These are phyloP conservation scores for Lactifluus subvellereus DNA, from an alignment of 768 basidiomycete species.

Conservation along the genomic window DNA sequence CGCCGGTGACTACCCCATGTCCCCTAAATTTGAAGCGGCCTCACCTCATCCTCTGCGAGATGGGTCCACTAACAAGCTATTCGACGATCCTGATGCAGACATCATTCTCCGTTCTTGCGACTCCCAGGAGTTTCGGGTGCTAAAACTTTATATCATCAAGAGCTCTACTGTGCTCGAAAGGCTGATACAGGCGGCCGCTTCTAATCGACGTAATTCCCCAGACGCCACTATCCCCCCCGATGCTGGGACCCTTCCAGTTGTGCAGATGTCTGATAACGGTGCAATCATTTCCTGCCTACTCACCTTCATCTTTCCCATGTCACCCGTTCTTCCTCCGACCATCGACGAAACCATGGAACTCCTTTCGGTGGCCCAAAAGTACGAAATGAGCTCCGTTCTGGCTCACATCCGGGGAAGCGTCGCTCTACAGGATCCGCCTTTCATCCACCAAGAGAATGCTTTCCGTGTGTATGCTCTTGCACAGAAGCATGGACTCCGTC, in stretches of 20 bases:
- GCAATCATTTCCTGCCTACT: neutral
- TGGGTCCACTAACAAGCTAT: too few species aligned
- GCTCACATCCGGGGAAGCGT: neutral
- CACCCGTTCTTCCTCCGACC: neutral
- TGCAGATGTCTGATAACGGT: neutral
- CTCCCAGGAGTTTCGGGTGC: neutral
- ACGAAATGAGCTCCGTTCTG: neutral
- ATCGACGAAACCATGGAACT: neutral
- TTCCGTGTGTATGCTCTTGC: neutral
- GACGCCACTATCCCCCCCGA: neutral
- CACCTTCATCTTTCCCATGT: neutral
- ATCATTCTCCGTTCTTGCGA: neutral
- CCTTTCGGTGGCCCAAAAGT: neutral
- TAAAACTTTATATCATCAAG: neutral
- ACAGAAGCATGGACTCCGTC: neutral
- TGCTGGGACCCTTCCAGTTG: neutral
- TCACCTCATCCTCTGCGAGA: too few species aligned
- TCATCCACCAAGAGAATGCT: neutral
- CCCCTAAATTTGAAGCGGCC: too few species aligned
- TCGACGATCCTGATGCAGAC: neutral
- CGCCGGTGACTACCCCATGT: too few species aligned
- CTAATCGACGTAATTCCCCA: neutral
- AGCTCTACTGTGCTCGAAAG: neutral
- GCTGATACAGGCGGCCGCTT: neutral
- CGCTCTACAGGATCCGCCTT: neutral